Base-by-base conservation (phyloP, 1,284 basidiomycete genomes). In the Cerioporus squamosus region DNA sequence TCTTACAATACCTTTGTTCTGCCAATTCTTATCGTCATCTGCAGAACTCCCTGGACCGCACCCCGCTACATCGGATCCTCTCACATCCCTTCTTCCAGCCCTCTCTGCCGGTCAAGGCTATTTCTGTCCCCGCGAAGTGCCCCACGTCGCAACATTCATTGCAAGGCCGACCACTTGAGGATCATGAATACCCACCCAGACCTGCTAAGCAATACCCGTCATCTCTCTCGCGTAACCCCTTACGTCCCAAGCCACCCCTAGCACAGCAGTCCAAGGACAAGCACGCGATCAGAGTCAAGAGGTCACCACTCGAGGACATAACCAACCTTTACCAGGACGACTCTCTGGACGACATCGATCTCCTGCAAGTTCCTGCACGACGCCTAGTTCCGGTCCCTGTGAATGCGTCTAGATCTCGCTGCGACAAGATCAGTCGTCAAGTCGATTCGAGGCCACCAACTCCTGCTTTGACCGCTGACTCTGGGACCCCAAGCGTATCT, bases 21-120 rank as follows among this genome's bases (percentile, higher is more conserved):
- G 7, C 39, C 18, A 15, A 7, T 26, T 18, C 20, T 39, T 2
- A 45, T 6, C 10, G 17, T 24, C 12, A 12, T 6, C 17, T n/a
- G 20, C 56, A 71, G 69, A 51, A 62, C 31, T 66, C 68, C 2
- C 42, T 22, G 8, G 57, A 67, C 33, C 69, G 70, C 12, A 63
- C 65, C 7, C 53, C 67, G 14, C 50, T 69, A 5, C 64, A 70
- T 22, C 58, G 62, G 18, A 58, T 70, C 15, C 47, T 54, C 1
- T 59, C 59, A 2, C 70, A 71, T 49, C 55, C 69, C 0, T 72
- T 70, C 53, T 67, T 72, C 42, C 50, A 61, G 20, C 57, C 68
- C 1, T 39, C 61, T 17, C 44, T 65, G 2, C 57, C 54, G 42
- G 42, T 55, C 5, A 31, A 54, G 15, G 40, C 58, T 6, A n/a